Conservation (phyloP, 371 early-diverging fungal genomes). For the Basidiobolus heterosporus region DNA sequence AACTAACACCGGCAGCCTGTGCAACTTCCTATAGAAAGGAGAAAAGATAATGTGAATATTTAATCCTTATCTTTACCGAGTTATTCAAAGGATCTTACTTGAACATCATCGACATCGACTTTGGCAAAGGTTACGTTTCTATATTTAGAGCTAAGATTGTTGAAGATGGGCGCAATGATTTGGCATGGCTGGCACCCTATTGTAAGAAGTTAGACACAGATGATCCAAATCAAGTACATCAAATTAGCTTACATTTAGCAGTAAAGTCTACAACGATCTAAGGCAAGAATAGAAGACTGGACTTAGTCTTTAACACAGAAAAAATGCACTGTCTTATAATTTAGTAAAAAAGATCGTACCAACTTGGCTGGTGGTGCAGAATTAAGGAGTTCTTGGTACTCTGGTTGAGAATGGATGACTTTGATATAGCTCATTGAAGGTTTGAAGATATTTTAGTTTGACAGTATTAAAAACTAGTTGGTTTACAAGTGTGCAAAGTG, state of each 20-base stretch:
- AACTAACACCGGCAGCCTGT: constrained; percentile 37
- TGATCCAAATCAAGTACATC: neutral
- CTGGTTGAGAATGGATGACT: no score
- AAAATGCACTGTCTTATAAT: no score
- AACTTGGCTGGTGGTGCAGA: constrained; percentile 1
- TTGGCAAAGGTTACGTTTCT: constrained; percentile 11
- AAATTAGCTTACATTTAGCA: constrained; percentile 1
- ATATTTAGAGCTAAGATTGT: constrained; percentile 29
- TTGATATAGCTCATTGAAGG: no score
- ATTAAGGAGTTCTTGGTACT: neutral
- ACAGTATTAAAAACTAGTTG: no score
- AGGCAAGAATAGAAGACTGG: neutral
- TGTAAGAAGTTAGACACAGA: neutral
- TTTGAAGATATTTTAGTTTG: no score
- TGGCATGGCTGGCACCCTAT: constrained; percentile 34
- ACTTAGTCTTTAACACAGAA: no score
- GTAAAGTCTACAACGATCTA: constrained; percentile 1
- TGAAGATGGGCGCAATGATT: constrained; percentile 33
- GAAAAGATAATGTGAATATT: neutral
- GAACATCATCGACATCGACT: constrained; percentile 36
- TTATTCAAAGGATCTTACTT: constrained; percentile 4
- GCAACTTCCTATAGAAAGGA: constrained; percentile 37
- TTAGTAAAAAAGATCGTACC: no score
- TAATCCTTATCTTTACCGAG: neutral
- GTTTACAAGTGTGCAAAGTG: no score